A percentile compares a stretch with the other conserved stretches of the same genome.
Evolutionary conservation across 345 rosid species (phyloP).

Genomic region (Syzygium jambos): DNA sequence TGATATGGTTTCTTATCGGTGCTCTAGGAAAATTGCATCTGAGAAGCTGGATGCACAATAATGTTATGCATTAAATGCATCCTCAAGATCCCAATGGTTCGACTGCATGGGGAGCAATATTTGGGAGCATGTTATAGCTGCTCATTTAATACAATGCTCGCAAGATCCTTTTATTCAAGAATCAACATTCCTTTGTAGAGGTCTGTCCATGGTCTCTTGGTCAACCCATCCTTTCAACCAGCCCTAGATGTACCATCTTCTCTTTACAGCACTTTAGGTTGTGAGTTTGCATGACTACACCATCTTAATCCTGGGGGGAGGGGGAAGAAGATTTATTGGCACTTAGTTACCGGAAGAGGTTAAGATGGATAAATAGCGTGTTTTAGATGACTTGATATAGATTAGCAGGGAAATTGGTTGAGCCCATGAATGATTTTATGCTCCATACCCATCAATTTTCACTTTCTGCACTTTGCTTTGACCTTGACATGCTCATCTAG

Average conservation of each 20-base stretch:
- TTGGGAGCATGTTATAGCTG: background rate
- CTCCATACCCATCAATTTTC: background rate
- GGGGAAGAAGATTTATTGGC: background rate
- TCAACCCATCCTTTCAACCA: background rate
- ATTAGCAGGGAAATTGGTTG: background rate
- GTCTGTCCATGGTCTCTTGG: background rate
- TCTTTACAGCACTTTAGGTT: background rate
- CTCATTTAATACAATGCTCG: background rate
- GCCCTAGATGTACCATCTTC: background rate
- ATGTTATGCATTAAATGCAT: background rate
- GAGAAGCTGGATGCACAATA: background rate
- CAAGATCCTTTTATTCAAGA: background rate
- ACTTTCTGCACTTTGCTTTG: background rate
- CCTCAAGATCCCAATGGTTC: background rate
- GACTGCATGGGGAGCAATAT: background rate
- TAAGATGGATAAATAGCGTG: background rate
- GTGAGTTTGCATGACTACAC: background rate
- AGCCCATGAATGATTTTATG: background rate
- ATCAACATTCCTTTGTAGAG: background rate
- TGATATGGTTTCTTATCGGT: background rate
- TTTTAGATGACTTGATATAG: background rate
- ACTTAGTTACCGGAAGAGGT: background rate
- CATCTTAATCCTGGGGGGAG: background rate
- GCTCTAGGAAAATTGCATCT: background rate
- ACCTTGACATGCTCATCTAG: background rate